Evolutionary conservation across 2,329 filamentous ascomycete species (phyloP), one percentile per base, ranked within the genome.

Genomic region (Exophiala mesophila): DNA sequence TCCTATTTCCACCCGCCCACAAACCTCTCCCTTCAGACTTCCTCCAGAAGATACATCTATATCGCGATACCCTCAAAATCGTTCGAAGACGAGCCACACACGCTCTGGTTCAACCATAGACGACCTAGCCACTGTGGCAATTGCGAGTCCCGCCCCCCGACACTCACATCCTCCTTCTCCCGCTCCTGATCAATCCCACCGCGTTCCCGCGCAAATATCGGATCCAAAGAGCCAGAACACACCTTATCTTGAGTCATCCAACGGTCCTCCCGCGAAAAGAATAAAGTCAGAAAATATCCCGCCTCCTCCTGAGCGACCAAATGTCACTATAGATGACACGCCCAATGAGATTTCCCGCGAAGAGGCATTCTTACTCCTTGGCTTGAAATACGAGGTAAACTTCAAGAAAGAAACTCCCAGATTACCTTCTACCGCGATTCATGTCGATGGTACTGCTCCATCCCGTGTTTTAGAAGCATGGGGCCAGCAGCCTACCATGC

Each of bases 181-280:
- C 7, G 6, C 23, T 26, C 23, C 23, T 12, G 12, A 7, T 26
- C 6, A 26, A 26, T 26, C 23, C 12, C 12, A 26, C 23, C 12
- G 7, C 23, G 12, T 26, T 12, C 12, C 23, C 23, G 23, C 12
- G 12, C 23, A 49, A 44, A 42, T 44, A 31, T 49, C 63, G 59
- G 31, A 59, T 55, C 30, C 59, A 37, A 57, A 63, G 36, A 45
- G 54, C 35, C 55, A 52, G 32, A 57, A 60, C 24, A 53, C 41
- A 29, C 45, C 46, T 49, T 46, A 57, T 30, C 46, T 55, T 32
- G 61, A 59, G 21, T 52, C 52, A 30, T 50, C 57, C 16, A 57
- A 63, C 35, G 71, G 78, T 54, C 69, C 74, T 34, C 77, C 77
- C 3, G 62, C 74, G 15, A 82, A 82, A 60, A 72, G 79, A 30